These are phyloP conservation scores for Paramyrothecium roridum DNA, from an alignment of 2,329 filamentous ascomycete genomes.

Conservation along the genomic window DNA sequence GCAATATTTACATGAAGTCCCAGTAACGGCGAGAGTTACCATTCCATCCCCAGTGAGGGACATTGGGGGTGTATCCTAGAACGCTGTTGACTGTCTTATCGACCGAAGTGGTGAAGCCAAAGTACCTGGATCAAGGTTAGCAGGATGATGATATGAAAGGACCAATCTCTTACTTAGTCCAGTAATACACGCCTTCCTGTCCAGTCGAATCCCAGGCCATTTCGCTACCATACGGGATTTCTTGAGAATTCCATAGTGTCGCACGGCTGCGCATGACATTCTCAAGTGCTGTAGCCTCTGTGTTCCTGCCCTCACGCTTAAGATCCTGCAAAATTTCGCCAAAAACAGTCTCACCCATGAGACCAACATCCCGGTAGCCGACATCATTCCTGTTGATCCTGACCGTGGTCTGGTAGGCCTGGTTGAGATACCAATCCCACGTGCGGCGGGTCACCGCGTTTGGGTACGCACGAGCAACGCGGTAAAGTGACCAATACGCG, in stretches of 20 bases:
- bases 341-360: conserved; percentile 60
- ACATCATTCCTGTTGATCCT: conserved; percentile 33
- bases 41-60: conserved; percentile 61
- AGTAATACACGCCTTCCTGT: conserved; percentile 60
- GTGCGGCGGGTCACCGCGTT: conserved; percentile 33
- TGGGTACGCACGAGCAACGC: conserved; percentile 47
- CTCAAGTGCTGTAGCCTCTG: conserved; percentile 36
- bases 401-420: conserved; percentile 49
- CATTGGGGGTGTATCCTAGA: conserved; percentile 52
- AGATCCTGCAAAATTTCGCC: conserved; percentile 50
- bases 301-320: conserved; percentile 38
- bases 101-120: conserved; percentile 40
- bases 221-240: conserved; percentile 56
- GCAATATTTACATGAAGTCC: conserved; percentile 47
- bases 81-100: conserved; percentile 51
- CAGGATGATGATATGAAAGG: not conserved
- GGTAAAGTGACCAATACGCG: conserved; percentile 56
- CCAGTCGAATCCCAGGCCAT: conserved; percentile 63
- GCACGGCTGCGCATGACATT: conserved; percentile 46
- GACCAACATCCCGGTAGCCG: conserved; percentile 41
- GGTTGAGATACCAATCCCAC: conserved; percentile 53
- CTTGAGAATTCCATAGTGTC: conserved; percentile 43
- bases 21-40: conserved; percentile 59
- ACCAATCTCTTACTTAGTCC: conserved; percentile 38
- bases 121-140: conserved; percentile 33